Base-by-base conservation (phyloP, 2,329 filamentous ascomycete species). In the Ceratocystis harringtonii region DNA sequence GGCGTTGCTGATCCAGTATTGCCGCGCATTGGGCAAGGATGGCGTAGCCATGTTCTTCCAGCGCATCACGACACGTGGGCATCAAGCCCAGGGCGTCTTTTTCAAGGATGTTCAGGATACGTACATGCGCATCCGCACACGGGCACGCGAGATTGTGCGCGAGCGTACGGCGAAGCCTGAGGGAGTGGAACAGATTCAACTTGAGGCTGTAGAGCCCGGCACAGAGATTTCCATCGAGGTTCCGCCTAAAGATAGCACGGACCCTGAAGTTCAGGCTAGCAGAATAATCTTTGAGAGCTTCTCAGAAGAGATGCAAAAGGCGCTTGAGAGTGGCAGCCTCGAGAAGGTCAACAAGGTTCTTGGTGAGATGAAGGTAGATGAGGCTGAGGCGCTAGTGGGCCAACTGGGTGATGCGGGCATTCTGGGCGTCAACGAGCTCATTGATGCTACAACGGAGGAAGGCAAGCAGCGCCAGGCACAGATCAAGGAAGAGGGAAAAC, bases 41-140 rank as follows among this genome's bases (percentile, higher is more conserved):
- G 92, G 92, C 25, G 91, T 96, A 7, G 83, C 84, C 5, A 77
- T 97, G 36, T 99, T 99, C 80, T 99, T 99, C 82, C 95, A 94
- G 77, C 88, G 92, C 66, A 92, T 99, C 74, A 94, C 89, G 25
- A 95, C 89, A 2, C 85, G 84, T 70, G 89, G 87, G 41, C 92
- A 99, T 76, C 88, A 96, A 76, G 95, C 94, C 5, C 86, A 89
- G 71, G 90, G 89, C 57, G 82, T 97, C 57, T 99, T 99, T 79
- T 84, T 83, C 73, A 92, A 96, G 75, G 94, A 99, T 73, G 92
- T 99, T 57, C 87, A 90, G 72, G 85, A 86, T 48, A 97, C 92
- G 2, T 96, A 95, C 75, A 80, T 80, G 71, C 85, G 87, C 64
- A 97, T 99, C 75, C 85, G 85, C 71, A 85, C 80, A 30, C 85